Percentiles rank a stretch among this genome's conserved stretches.
phyloP scores from a whole-genome alignment of 164 flowering plant species.

The Brasenia schreberi region DNA sequence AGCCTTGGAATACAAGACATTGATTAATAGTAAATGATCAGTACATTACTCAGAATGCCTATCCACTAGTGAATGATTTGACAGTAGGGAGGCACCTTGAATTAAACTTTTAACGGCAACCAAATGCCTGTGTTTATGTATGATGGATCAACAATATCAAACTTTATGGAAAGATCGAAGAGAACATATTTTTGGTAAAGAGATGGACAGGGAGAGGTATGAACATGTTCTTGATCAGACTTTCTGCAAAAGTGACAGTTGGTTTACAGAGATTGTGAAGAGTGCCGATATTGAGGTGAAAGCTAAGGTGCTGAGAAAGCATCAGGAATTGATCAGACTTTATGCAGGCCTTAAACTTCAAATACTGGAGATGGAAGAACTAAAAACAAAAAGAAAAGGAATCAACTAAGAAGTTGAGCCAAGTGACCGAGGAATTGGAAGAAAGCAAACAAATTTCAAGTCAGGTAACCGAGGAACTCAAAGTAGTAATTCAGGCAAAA shows the following conservation, averaged over 20 bases:
- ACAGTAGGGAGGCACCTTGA: too few species aligned
- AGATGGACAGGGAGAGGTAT: too few species aligned
- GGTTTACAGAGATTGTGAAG: background rate
- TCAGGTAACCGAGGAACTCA: background rate
- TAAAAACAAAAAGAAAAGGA: conserved; percentile 23
- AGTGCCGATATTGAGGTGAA: conserved; percentile 38
- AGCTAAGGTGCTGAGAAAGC: conserved; percentile 35
- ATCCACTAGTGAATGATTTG: too few species aligned
- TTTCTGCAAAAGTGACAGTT: background rate
- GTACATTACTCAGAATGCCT: too few species aligned
- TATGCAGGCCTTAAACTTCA: conserved; percentile 8
- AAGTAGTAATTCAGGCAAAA: background rate
- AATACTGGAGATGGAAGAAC: conserved; percentile 1
- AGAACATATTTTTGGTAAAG: too few species aligned
- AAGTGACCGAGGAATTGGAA: conserved; percentile 23
- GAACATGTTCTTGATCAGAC: too few species aligned
- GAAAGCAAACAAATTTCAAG: conserved; percentile 3
- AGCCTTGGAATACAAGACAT: too few species aligned
- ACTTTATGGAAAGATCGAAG: too few species aligned
- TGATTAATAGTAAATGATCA: too few species aligned
- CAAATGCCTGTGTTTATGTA: too few species aligned
- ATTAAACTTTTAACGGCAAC: too few species aligned
- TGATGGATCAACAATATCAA: too few species aligned
- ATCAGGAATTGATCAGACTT: conserved; percentile 26
- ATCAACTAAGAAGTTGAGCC: conserved; percentile 19